phyloP scores from a whole-genome alignment of 495 filamentous ascomycete species.

The Parachaetomium inaequale region DNA sequence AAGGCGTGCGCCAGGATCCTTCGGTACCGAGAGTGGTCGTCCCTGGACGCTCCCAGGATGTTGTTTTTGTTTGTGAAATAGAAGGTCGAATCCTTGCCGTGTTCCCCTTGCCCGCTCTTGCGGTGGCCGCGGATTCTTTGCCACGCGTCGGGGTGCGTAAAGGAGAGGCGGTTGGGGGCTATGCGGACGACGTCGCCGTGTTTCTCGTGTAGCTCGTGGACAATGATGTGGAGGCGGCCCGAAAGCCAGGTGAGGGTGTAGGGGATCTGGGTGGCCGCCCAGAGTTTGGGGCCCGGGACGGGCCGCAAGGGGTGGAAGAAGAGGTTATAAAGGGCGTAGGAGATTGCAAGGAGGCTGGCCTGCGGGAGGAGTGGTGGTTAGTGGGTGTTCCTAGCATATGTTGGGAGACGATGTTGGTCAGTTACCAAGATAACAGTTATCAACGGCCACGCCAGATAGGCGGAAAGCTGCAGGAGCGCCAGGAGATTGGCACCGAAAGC shows the following conservation, averaged over 20 bases:
- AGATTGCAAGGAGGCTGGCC: not conserved
- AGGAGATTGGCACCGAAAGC: too few relatives aligned
- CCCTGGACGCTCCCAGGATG: constrained; percentile 32
- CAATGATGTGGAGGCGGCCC: constrained; percentile 19
- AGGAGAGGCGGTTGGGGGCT: constrained; percentile 54
- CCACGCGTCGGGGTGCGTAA: constrained; percentile 51
- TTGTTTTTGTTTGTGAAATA: constrained; percentile 16
- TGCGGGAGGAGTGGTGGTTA: not conserved
- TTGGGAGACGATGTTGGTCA: not conserved
- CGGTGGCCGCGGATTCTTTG: constrained; percentile 56
- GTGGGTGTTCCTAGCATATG: not conserved
- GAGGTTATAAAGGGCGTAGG: constrained; percentile 43
- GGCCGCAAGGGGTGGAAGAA: constrained; percentile 49
- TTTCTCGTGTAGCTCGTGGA: constrained; percentile 42
- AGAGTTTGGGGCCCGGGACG: constrained; percentile 50
- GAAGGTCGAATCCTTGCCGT: constrained; percentile 39
- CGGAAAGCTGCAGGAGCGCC: not conserved
- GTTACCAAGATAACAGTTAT: not conserved
- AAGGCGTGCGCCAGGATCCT: constrained; percentile 50
- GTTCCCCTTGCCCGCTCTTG: constrained; percentile 28
- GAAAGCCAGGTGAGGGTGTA: constrained; percentile 19
- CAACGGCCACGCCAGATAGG: not conserved
- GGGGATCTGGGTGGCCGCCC: constrained; percentile 41
- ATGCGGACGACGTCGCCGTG: constrained; percentile 56
- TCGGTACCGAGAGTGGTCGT: constrained; percentile 42